Conservation (phyloP, 2,329 filamentous ascomycete genomes). For the Ceratocystiopsis sp. region DNA sequence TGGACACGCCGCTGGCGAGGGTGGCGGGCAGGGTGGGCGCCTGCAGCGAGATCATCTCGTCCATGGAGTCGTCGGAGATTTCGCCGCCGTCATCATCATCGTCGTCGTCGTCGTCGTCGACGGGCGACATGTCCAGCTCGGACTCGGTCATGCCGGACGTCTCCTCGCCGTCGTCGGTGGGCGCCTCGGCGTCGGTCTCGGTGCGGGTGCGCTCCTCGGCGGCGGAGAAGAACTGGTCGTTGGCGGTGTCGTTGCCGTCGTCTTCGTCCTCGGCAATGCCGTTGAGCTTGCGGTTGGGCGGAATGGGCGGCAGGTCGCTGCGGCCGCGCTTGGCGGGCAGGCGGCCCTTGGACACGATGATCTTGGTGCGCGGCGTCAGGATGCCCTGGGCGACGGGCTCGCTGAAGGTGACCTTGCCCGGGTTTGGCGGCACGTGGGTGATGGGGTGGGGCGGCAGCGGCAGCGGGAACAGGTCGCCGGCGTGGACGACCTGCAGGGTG, state of each 20-base stretch:
- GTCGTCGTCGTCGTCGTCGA: slow-evolving; percentile 56
- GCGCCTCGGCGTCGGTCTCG: slow-evolving; percentile 40
- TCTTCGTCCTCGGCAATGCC: slow-evolving; percentile 40
- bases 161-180: slow-evolving; percentile 11
- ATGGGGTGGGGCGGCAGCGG: slow-evolving; percentile 72
- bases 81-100: slow-evolving; percentile 63
- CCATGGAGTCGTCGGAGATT: slow-evolving; percentile 76
- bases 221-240: slow-evolving; percentile 84
- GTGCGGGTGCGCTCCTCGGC: slow-evolving; percentile 58
- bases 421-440: slow-evolving; percentile 68
- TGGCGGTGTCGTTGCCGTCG: slow-evolving; percentile 54
- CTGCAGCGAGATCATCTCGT: slow-evolving; percentile 83
- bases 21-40: slow-evolving; percentile 64
- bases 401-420: slow-evolving; percentile 79
- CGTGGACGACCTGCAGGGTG: slow-evolving; percentile 60
- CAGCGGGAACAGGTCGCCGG: slow-evolving; percentile 62
- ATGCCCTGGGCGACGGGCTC: slow-evolving; percentile 87
- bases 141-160: slow-evolving; percentile 18
- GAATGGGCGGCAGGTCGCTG: slow-evolving; percentile 21
- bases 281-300: slow-evolving; percentile 36
- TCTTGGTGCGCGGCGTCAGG: slow-evolving; percentile 59
- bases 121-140: slow-evolving; percentile 45
- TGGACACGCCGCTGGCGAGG: slow-evolving; percentile 61
- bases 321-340: slow-evolving; percentile 17
- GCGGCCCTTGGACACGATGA: slow-evolving; percentile 57